These are phyloP conservation scores for Boletus vermiculosoides DNA, from an alignment of 768 basidiomycete species.

Conservation along the genomic window DNA sequence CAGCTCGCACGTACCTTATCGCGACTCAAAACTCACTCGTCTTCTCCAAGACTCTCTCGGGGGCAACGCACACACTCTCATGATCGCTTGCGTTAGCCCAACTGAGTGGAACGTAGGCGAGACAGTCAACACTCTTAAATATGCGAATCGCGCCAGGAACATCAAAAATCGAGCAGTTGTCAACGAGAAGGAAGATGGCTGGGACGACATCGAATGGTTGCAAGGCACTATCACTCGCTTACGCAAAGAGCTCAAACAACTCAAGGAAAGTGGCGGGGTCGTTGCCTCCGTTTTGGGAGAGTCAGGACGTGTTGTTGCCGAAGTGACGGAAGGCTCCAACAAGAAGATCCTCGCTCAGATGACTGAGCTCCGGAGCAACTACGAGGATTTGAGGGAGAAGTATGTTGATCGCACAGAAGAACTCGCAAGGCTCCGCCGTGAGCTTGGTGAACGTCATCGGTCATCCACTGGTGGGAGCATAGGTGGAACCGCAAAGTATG, in stretches of 20 bases:
- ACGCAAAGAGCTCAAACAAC: constrained; percentile 77
- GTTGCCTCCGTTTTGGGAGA: constrained; percentile 27
- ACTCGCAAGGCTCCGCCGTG: constrained; percentile 73
- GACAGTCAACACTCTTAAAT: constrained; percentile 93
- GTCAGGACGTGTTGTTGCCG: constrained; percentile 28
- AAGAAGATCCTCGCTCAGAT: constrained; percentile 80
- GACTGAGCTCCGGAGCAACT: constrained; percentile 81
- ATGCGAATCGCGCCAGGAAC: constrained; percentile 94
- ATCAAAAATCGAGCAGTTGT: constrained; percentile 94
- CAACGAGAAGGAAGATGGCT: constrained; percentile 95
- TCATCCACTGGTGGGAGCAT: constrained; percentile 55
- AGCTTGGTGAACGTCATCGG: constrained; percentile 74
- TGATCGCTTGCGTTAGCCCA: constrained; percentile 98
- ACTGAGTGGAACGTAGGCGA: constrained; percentile 95
- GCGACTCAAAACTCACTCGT: constrained; percentile 97
- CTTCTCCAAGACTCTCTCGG: constrained; percentile 79
- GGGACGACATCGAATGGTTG: constrained; percentile 98
- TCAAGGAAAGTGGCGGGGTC: constrained; percentile 64
- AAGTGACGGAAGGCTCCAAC: constrained; percentile 56
- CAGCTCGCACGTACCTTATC: constrained; percentile 91
- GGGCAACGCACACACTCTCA: constrained; percentile 95
- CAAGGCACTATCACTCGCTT: constrained; percentile 83
- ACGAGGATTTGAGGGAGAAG: constrained; percentile 78
- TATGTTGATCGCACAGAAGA: constrained; percentile 89
- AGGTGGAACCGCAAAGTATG: constrained; percentile 74